Evolutionary conservation across 495 filamentous ascomycete genomes (phyloP), one percentile per base, ranked within the genome.

Genomic region (Trichoderma reesei): DNA sequence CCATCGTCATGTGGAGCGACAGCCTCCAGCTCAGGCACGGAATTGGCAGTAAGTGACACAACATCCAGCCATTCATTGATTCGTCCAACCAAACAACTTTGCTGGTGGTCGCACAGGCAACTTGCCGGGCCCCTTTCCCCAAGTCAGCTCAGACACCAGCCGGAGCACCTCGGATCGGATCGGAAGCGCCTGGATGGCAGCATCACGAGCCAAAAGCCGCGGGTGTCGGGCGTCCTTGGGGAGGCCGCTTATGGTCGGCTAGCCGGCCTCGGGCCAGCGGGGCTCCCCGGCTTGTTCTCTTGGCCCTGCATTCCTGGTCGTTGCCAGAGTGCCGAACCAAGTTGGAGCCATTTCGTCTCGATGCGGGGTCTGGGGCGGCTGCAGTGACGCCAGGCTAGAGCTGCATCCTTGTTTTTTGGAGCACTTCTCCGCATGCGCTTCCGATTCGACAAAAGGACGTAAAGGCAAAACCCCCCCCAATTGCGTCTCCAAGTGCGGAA

Each of bases 171-270:
- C 51, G 51, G 51, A 26, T 56, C 51, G 51, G 51, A 56, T 33
- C 9, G 20, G 9, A 34, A 34, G 51, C 20, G 9, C 20, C 10
- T 5, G 14, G 11, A 11, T 6, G 14, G 10, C 31, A 34, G 10
- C 20, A 31, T 56, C 26, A 33, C 51, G 26, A 36, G 10, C 20
- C 51, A 56, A 56, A 34, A 33, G 51, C 51, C 51, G 51, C 51
- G 51, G 51, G 51, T 33, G 11, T 14, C 26, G 26, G 26, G 26
- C 11, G 20, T 56, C 51, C 20, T 26, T 6, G 20, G 51, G 51
- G 44, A n/a, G 31, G 48, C 51, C 51, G 51, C 51, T 56, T 56
- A 56, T 34, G 51, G 51, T 56, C 51, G 51, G 51, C 51, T 56
- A 56, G 26, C 51, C 51, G 51, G 14, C 41, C 34, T 56, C 51